phyloP scores from a whole-genome alignment of 176 grass and related monocot genomes.

The Puya raimondii region DNA sequence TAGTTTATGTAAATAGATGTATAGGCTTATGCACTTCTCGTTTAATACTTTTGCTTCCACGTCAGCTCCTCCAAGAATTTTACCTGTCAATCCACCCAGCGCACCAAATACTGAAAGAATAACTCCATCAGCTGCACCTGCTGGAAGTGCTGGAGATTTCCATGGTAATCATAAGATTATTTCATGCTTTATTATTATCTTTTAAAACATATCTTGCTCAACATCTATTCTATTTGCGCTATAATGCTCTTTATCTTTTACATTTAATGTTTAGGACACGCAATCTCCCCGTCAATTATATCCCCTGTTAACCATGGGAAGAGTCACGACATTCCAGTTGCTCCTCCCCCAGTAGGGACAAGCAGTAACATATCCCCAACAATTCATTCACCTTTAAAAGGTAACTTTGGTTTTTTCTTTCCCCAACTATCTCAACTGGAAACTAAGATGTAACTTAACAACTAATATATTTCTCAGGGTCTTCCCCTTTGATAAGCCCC shows the following conservation, averaged over 20 bases:
- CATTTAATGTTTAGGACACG: slow-evolving; percentile 39
- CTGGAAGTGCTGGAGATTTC: slow-evolving; percentile 38
- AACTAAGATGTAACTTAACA: slow-evolving; percentile 17
- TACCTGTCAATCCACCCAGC: slow-evolving; percentile 29
- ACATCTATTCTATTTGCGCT: slow-evolving; percentile 6
- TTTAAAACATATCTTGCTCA: not conserved
- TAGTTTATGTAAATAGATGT: slow-evolving; percentile 3
- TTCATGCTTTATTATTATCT: not conserved
- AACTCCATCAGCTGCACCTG: slow-evolving; percentile 27
- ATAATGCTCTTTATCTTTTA: slow-evolving; percentile 7
- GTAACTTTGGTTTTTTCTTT: slow-evolving; percentile 25
- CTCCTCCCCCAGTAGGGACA: slow-evolving; percentile 41
- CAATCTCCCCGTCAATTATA: slow-evolving; percentile 26
- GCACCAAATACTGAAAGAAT: slow-evolving; percentile 26
- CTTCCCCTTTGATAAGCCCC: slow-evolving; percentile 50
- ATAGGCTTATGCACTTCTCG: slow-evolving; percentile 14
- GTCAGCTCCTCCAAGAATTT: slow-evolving; percentile 22
- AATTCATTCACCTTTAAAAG: slow-evolving; percentile 40
- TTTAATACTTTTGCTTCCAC: slow-evolving; percentile 14
- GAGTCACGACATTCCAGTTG: slow-evolving; percentile 19
- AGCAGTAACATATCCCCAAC: slow-evolving; percentile 19
- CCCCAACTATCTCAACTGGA: not conserved
- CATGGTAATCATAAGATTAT: slow-evolving; percentile 29
- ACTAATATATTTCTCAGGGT: slow-evolving; percentile 31
- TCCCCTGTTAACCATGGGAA: slow-evolving; percentile 28